These are phyloP conservation scores for Globisporangium cederbergense DNA, from an alignment of 352 stramenopile genomes.

Conservation along the genomic window DNA sequence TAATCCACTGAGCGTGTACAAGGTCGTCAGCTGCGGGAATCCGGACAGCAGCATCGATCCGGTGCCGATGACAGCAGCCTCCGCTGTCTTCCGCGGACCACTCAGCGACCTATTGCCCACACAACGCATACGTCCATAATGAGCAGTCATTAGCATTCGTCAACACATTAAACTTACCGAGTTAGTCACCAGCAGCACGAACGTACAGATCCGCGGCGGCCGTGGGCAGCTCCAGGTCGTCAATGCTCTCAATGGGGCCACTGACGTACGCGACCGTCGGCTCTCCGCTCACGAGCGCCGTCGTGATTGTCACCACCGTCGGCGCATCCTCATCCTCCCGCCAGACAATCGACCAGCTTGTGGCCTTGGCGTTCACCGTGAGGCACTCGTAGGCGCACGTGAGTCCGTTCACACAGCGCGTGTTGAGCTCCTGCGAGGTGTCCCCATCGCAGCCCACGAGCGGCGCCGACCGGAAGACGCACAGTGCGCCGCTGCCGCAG, in stretches of 20 bases:
- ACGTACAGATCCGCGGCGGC: slow-evolving; percentile 10
- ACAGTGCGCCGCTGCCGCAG: background rate
- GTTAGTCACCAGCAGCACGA: background rate
- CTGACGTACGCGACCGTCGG: background rate
- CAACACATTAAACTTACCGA: background rate
- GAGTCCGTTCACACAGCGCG: slow-evolving; percentile 9
- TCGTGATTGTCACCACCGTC: background rate
- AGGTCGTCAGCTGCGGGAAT: slow-evolving; percentile 5
- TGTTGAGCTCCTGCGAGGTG: background rate
- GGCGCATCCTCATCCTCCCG: background rate
- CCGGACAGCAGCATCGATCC: background rate
- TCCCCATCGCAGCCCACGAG: background rate
- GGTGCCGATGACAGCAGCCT: background rate
- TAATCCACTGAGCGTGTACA: background rate
- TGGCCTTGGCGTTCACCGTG: background rate
- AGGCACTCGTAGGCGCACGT: slow-evolving; percentile 14
- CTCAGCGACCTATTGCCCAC: slow-evolving; percentile 1
- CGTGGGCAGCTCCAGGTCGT: slow-evolving; percentile 7
- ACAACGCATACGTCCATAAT: background rate
- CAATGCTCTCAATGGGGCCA: slow-evolving; percentile 9
- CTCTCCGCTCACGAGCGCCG: background rate
- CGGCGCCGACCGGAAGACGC: slow-evolving; percentile 8
- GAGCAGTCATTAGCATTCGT: background rate
- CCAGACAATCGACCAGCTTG: slow-evolving; percentile 10
- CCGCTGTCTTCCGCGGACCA: background rate